These are phyloP conservation scores for Fusarium sp. DNA, from an alignment of 2,329 filamentous ascomycete genomes.

Conservation along the genomic window DNA sequence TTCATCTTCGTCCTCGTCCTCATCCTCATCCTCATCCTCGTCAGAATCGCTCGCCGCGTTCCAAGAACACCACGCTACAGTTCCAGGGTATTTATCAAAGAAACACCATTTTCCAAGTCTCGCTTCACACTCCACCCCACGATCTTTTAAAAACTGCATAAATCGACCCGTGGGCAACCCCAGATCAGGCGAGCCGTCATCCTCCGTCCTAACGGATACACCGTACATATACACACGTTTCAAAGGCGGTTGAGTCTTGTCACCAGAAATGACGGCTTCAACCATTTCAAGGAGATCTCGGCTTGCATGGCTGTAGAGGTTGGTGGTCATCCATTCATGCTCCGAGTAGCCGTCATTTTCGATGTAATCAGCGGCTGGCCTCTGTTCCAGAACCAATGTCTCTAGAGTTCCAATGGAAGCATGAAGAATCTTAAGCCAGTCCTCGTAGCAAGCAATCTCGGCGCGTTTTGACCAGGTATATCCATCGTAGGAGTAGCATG, in stretches of 20 bases:
- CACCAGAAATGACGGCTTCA: rapidly evolving
- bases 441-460: not conserved
- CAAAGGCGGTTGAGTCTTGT: not conserved
- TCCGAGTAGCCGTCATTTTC: not conserved
- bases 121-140: conserved; percentile 8
- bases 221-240: conserved; percentile 16
- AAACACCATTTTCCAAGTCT: conserved; percentile 23
- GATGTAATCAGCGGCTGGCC: not conserved
- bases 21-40: not conserved
- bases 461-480: conserved; percentile 11
- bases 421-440: not conserved
- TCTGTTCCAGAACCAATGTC: not conserved
- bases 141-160: not conserved
- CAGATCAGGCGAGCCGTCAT: not conserved
- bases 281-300: not conserved
- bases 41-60: not conserved
- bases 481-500: rapidly evolving
- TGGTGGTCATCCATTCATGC: not conserved
- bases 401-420: not conserved
- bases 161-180: not conserved
- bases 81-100: not conserved
- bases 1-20: rapidly evolving
- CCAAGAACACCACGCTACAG: not conserved
- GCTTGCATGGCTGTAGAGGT: not conserved
- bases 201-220: not conserved